A percentile compares a stretch with the other conserved stretches of the same genome.
These are phyloP conservation scores for Bauhinia variegata DNA, from an alignment of 306 rosid genomes.

Conservation along the genomic window DNA sequence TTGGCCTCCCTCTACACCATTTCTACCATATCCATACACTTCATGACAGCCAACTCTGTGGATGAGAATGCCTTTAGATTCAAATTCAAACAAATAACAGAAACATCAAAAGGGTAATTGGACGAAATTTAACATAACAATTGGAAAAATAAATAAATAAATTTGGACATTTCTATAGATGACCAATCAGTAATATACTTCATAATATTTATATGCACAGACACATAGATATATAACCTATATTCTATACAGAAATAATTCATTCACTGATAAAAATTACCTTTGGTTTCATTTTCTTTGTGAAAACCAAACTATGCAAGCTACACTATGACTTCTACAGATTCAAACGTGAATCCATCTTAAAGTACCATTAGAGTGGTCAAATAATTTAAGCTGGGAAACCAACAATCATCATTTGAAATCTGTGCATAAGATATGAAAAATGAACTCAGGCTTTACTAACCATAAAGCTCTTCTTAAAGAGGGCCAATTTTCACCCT, in stretches of 20 bases:
- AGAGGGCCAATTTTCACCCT: conserved; percentile 40
- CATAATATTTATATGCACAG: too few species aligned
- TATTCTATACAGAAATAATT: not conserved
- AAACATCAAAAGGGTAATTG: too few species aligned
- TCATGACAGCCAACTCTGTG: too few species aligned
- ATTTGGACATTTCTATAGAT: too few species aligned
- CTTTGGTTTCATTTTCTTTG: conserved; percentile 57
- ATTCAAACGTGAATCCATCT: conserved; percentile 56
- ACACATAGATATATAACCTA: not conserved
- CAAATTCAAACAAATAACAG: too few species aligned
- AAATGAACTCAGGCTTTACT: conserved; percentile 28
- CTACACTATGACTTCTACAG: conserved; percentile 66
- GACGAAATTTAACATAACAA: too few species aligned
- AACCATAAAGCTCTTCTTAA: conserved; percentile 44
- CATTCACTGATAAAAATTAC: conserved; percentile 32
- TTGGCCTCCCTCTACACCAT: too few species aligned
- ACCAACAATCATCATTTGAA: conserved; percentile 1
- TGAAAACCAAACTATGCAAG: conserved; percentile 54
- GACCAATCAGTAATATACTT: too few species aligned
- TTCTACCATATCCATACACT: too few species aligned
- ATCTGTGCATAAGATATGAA: conserved; percentile 4
- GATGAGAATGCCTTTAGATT: too few species aligned
- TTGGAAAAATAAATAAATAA: too few species aligned
- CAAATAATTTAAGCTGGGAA: conserved; percentile 3
- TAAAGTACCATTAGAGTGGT: conserved; percentile 41